Conservation (phyloP, 1,284 basidiomycete genomes). For the Ustilago trichophora region DNA sequence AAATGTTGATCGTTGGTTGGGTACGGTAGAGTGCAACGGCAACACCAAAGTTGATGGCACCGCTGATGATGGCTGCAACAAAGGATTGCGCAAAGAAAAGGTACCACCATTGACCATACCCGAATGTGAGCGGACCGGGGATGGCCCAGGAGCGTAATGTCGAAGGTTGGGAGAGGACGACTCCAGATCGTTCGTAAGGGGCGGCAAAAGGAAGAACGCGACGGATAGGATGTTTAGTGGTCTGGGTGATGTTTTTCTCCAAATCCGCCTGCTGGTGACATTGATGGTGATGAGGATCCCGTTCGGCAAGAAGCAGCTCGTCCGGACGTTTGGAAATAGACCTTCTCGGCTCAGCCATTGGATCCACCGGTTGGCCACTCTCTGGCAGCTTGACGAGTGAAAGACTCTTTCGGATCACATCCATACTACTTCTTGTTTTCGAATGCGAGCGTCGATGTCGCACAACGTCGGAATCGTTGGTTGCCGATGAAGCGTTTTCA, state of each 20-base stretch:
- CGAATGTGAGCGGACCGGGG: slow-evolving; percentile 38
- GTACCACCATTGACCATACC: slow-evolving; percentile 44
- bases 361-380: slow-evolving; percentile 32
- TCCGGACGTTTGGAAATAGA: slow-evolving; percentile 41
- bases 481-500: slow-evolving; percentile 5
- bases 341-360: slow-evolving; percentile 41
- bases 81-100: slow-evolving; percentile 32
- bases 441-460: slow-evolving; percentile 22
- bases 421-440: slow-evolving; percentile 4
- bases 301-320: slow-evolving; percentile 22
- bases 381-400: slow-evolving; percentile 6
- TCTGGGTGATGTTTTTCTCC: too few species aligned
- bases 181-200: slow-evolving; percentile 38
- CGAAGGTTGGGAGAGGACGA: slow-evolving; percentile 37
- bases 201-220: slow-evolving; percentile 44
- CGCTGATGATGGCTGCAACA: slow-evolving; percentile 46
- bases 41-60: slow-evolving; percentile 62
- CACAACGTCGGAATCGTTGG: background rate
- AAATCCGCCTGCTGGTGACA: too few species aligned
- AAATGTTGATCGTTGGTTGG: slow-evolving; percentile 44
- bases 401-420: slow-evolving; percentile 6
- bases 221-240: too few species aligned
- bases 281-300: slow-evolving; percentile 42
- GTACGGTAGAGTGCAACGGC: slow-evolving; percentile 53
- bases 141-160: slow-evolving; percentile 33